Base-by-base conservation (phyloP, 2,329 filamentous ascomycete species). In the Xylogone sp. region DNA sequence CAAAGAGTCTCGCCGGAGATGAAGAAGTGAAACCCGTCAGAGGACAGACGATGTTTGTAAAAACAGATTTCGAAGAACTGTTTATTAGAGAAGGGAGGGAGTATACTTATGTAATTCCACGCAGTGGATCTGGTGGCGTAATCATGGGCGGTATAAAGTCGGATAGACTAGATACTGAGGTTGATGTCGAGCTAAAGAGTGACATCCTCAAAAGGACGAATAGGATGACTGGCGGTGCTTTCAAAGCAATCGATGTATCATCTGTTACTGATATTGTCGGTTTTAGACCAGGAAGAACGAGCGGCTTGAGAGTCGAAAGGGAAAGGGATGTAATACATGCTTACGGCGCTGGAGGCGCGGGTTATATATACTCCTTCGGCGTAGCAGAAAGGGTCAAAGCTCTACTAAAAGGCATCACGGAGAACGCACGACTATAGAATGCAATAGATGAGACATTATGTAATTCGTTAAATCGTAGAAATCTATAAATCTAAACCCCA, bases 351-450 rank as follows among this genome's bases (percentile, higher is more conserved):
- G 59, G 51, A 43, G 59, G 60, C 1, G 60, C 59, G 10, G 61
- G 61, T 3, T 63, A 63, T 48, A 63, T 62, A 19, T 62, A 57
- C 50, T 61, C 59, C n/a, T 63, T 62, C 53, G 59, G 59, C 2
- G 51, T 62, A 20, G 61, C 59, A 20, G 57, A 54, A 21, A 57
- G 45, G 39, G 59, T 62, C 1, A 51, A 43, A 34, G 43, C 53
- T 4, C 42, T 61, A 39, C 13, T 18, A 5, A 39, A 39, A 39
- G 6, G 24, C 24, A 27, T 27, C 5, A 27, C 24, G 10, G n/a
- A n/a, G n/a, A n/a, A n/a, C n/a, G n/a, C n/a, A n/a, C n/a, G n/a
- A n/a, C n/a, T n/a, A n/a, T 10, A 27, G 5, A 27, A 27, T 10
- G 10, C 24, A 27, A 27, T 10, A 27, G 5, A 27, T 10, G 10